These are phyloP conservation scores for Crithidia brevicula DNA, from an alignment of 208 protist species.

Conservation along the genomic window DNA sequence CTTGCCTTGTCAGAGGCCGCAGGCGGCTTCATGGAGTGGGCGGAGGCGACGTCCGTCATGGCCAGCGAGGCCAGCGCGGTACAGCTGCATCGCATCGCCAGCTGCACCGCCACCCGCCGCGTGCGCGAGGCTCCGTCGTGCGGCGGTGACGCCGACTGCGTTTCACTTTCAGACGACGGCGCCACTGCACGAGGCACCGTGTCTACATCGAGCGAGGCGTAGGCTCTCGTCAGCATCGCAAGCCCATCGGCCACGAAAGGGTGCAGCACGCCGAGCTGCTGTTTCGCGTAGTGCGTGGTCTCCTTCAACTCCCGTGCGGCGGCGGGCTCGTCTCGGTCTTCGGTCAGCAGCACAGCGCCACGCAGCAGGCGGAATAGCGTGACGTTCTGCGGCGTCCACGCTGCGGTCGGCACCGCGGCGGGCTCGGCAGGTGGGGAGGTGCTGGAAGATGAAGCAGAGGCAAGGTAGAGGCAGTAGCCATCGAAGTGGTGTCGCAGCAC, in stretches of 20 bases:
- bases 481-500: constrained; percentile 33
- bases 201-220: constrained; percentile 36
- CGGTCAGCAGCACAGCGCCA: constrained; percentile 35
- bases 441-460: neutral
- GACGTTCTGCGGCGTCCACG: constrained; percentile 50
- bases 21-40: neutral
- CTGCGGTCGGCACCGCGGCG: neutral
- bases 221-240: constrained; percentile 26
- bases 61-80: constrained; percentile 27
- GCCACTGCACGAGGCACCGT: neutral
- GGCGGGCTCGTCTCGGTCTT: constrained; percentile 52
- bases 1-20: neutral
- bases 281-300: constrained; percentile 34
- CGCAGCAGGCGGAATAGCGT: constrained; percentile 49
- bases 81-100: constrained; percentile 38
- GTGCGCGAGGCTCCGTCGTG: constrained; percentile 19
- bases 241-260: constrained; percentile 32
- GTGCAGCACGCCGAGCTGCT: constrained; percentile 39
- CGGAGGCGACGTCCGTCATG: neutral
- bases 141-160: neutral
- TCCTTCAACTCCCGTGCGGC: constrained; percentile 41
- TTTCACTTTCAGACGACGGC: neutral
- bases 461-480: neutral
- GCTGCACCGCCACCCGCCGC: constrained; percentile 32
- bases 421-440: neutral